These are phyloP conservation scores for Sordaria brevicollis DNA, from an alignment of 495 filamentous ascomycete genomes.

Conservation along the genomic window DNA sequence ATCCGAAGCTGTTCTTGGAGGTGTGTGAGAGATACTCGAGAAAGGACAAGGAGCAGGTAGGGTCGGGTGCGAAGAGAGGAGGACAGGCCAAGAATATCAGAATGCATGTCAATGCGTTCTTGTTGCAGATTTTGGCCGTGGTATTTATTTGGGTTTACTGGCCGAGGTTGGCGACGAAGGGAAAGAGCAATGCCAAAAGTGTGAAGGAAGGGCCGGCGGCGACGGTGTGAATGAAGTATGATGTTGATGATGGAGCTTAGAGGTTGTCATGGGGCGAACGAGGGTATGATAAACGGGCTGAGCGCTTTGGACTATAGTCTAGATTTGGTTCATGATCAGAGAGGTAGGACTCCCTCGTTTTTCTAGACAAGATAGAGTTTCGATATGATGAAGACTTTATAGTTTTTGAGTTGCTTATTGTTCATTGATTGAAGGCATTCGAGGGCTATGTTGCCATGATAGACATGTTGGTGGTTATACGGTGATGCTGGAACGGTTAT, in stretches of 20 bases:
- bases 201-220: neutral
- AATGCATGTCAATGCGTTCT: conserved; percentile 10
- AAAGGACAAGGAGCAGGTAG: neutral
- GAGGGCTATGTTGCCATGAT: neutral
- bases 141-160: conserved; percentile 8
- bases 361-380: neutral
- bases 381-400: neutral
- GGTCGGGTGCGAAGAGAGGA: neutral
- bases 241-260: neutral
- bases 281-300: neutral
- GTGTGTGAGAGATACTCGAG: conserved; percentile 23
- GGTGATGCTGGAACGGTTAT: no score
- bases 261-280: no score
- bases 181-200: neutral
- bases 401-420: neutral
- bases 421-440: no score
- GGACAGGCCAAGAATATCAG: neutral
- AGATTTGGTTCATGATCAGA: neutral
- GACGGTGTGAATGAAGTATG: neutral
- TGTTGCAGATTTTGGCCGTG: conserved; percentile 8
- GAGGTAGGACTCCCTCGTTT: neutral
- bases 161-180: conserved; percentile 4
- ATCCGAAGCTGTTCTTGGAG: conserved; percentile 37
- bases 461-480: neutral
- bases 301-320: neutral